Conservation (phyloP, 495 filamentous ascomycete species). For the Aspergillus homomorphus region DNA sequence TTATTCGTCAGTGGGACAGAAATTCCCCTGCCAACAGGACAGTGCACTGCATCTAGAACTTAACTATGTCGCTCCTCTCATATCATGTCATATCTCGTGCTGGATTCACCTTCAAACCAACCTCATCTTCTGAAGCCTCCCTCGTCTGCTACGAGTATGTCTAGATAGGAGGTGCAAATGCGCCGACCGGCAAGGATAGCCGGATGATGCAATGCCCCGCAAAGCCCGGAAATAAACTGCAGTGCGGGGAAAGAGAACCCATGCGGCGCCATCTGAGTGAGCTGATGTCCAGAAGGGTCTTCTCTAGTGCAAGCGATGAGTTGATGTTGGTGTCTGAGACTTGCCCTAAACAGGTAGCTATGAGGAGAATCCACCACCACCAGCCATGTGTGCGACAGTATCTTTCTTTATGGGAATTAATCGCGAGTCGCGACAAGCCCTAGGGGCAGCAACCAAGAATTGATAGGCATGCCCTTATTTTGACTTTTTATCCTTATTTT, state of each 20-base stretch:
- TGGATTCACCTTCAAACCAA: not conserved
- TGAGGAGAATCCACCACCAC: slow-evolving; percentile 2
- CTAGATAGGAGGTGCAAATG: not conserved
- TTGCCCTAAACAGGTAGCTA: slow-evolving; percentile 6
- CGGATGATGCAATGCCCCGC: slow-evolving; percentile 17
- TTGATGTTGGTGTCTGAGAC: not conserved
- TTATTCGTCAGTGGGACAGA: slow-evolving; percentile 28
- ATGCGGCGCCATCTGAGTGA: not conserved
- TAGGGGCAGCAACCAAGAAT: not conserved
- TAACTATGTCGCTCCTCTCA: slow-evolving; percentile 1
- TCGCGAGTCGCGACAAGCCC: not conserved
- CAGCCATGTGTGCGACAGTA: not conserved
- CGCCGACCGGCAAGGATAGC: slow-evolving; percentile 6
- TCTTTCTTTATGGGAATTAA: not conserved
- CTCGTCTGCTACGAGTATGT: not conserved
- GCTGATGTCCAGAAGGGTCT: not conserved
- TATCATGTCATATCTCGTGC: slow-evolving; percentile 2
- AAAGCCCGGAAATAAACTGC: slow-evolving; percentile 14
- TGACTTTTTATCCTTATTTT: not conserved
- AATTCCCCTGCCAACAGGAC: slow-evolving; percentile 28
- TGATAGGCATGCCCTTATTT: not conserved
- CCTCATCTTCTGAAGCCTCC: not conserved
- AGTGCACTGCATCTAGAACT: slow-evolving; percentile 18
- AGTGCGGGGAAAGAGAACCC: slow-evolving; percentile 17
- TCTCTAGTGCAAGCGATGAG: too few species aligned